phyloP scores from a whole-genome alignment of 202 grass and related monocot species.

The Musa balbisiana region DNA sequence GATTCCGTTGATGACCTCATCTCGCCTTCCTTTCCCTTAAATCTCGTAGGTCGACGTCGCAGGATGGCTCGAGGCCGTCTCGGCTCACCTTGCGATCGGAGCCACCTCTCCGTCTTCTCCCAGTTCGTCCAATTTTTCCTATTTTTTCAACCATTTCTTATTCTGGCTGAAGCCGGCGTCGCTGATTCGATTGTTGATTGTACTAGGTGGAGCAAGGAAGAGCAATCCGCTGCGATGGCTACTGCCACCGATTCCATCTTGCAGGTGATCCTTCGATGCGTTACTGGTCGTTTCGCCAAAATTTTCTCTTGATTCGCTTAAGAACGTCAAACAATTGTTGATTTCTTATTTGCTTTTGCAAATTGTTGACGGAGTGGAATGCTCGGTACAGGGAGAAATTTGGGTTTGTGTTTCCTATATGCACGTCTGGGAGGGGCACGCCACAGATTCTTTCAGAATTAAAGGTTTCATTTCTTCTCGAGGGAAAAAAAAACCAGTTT shows the following conservation, averaged over 20 bases:
- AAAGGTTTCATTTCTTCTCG: constrained; percentile 42
- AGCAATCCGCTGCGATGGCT: constrained; percentile 63
- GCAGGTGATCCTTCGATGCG: constrained; percentile 26
- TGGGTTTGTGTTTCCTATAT: constrained; percentile 81
- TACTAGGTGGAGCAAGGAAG: constrained; percentile 77
- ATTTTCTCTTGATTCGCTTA: background rate
- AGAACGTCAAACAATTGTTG: background rate
- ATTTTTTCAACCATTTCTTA: background rate
- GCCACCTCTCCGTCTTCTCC: constrained; percentile 47
- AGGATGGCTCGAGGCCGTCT: constrained; percentile 90
- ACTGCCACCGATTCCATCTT: constrained; percentile 44
- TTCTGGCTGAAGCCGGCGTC: background rate
- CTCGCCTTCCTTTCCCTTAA: constrained; percentile 2
- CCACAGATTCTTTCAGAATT: constrained; percentile 80
- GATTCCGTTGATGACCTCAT: no score
- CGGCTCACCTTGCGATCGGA: constrained; percentile 78
- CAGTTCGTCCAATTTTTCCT: constrained; percentile 29
- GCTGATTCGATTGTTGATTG: constrained; percentile 2
- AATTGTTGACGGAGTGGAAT: constrained; percentile 47
- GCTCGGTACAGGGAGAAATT: constrained; percentile 64
- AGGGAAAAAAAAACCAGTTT: no score
- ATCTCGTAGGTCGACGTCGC: constrained; percentile 65
- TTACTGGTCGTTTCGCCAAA: no score
- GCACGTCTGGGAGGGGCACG: constrained; percentile 60
- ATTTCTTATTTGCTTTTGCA: background rate